phyloP scores from a whole-genome alignment of 768 basidiomycete genomes.

The Boletus patriciae region DNA sequence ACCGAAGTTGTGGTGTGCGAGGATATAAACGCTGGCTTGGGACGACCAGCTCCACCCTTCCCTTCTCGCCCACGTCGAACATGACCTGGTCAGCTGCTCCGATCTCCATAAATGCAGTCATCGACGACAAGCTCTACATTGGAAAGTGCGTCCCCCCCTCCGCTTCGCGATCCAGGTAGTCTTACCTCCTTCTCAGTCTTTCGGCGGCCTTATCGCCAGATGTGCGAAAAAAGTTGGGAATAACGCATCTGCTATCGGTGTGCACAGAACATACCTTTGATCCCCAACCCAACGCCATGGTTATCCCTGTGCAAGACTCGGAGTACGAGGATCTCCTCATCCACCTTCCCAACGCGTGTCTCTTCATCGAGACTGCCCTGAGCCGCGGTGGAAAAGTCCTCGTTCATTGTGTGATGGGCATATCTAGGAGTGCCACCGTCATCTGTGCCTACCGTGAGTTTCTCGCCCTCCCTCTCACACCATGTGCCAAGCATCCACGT shows the following conservation, averaged over 20 bases:
- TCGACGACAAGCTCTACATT: constrained; percentile 35
- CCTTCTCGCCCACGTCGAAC: background rate
- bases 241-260: constrained; percentile 58
- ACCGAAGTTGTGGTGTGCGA: constrained; percentile 1
- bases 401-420: constrained; percentile 73
- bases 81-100: constrained; percentile 34
- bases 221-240: constrained; percentile 36
- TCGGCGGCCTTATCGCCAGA: constrained; percentile 36
- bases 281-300: constrained; percentile 38
- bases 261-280: constrained; percentile 53
- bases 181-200: constrained; percentile 23
- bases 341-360: constrained; percentile 57
- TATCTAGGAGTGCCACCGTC: constrained; percentile 66
- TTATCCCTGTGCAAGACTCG: constrained; percentile 42
- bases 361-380: constrained; percentile 63
- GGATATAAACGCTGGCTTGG: constrained; percentile 20
- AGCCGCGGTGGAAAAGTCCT: constrained; percentile 54
- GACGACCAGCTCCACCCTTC: constrained; percentile 13
- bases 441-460: constrained; percentile 55
- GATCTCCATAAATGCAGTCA: constrained; percentile 27
- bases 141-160: constrained; percentile 34
- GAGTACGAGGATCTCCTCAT: constrained; percentile 60
- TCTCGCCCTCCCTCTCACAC: background rate
- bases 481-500: constrained; percentile 2
- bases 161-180: background rate